phyloP scores from a whole-genome alignment of 2,329 filamentous ascomycete genomes.

The Ophiostoma montium region DNA sequence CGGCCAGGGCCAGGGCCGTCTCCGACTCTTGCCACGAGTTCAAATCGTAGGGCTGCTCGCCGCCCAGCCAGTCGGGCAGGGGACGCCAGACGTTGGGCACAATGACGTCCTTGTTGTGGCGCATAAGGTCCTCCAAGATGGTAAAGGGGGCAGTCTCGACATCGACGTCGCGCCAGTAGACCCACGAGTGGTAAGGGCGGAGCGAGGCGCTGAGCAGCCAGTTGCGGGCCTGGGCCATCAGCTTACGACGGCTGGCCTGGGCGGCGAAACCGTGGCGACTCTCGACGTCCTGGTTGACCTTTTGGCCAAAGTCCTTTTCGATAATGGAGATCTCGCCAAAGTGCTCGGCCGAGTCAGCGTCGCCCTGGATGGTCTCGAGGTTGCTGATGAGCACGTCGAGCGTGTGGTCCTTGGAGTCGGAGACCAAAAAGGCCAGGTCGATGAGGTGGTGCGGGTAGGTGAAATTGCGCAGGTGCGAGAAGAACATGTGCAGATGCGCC shows the following conservation, averaged over 20 bases:
- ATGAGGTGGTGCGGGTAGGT: constrained; percentile 96
- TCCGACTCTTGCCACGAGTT: constrained; percentile 99
- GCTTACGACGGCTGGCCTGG: constrained; percentile 81
- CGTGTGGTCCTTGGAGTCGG: constrained; percentile 90
- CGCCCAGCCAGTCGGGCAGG: constrained; percentile 96
- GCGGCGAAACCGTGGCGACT: constrained; percentile 95
- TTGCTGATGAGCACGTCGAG: constrained; percentile 60
- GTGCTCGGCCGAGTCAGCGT: constrained; percentile 63
- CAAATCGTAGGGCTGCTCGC: constrained; percentile 93
- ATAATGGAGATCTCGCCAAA: constrained; percentile 97
- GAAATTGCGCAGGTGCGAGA: constrained; percentile 89
- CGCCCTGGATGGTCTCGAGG: constrained; percentile 64
- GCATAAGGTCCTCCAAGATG: constrained; percentile 94
- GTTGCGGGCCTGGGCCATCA: constrained; percentile 96
- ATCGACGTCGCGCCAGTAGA: constrained; percentile 62
- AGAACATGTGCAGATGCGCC: constrained; percentile 92
- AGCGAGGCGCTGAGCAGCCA: constrained; percentile 91
- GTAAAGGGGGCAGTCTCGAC: constrained; percentile 95
- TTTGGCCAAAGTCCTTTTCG: constrained; percentile 97
- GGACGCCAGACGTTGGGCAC: constrained; percentile 98
- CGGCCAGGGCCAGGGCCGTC: constrained; percentile 81
- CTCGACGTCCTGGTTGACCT: constrained; percentile 94
- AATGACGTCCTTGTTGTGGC: constrained; percentile 97
- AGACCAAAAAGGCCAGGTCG: constrained; percentile 91
- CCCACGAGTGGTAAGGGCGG: constrained; percentile 93